Percentiles rank a stretch among this genome's conserved stretches.
These are phyloP conservation scores for Dactylellina sp. DNA, from an alignment of 2,329 filamentous ascomycete species.

Conservation along the genomic window DNA sequence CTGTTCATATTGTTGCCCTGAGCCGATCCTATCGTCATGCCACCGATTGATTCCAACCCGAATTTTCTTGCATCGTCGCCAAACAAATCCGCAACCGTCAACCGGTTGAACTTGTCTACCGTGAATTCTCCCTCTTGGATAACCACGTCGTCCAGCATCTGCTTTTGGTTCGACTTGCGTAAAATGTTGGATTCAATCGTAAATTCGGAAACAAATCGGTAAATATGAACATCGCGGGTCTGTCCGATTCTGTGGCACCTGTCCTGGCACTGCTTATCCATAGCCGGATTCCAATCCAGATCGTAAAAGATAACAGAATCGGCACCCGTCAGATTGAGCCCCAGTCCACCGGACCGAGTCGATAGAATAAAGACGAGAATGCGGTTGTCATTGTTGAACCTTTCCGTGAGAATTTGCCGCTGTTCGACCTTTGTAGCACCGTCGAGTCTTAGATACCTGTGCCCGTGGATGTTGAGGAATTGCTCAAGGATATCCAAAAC, in stretches of 20 bases:
- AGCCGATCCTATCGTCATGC: constrained; percentile 64
- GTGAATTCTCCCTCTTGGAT: constrained; percentile 99
- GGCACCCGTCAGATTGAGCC: constrained; percentile 95
- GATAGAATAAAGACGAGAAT: constrained; percentile 97
- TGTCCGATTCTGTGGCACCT: constrained; percentile 97
- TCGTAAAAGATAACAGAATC: constrained; percentile 99
- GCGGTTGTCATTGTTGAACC: constrained; percentile 93
- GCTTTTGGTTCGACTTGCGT: constrained; percentile 95
- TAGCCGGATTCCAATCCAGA: constrained; percentile 98
- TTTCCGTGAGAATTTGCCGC: constrained; percentile 91
- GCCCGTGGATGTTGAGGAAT: constrained; percentile 96
- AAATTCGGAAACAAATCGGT: constrained; percentile 89
- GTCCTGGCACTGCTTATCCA: constrained; percentile 99
- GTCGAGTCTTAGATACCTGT: constrained; percentile 95
- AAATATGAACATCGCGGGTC: constrained; percentile 97
- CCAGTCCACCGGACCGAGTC: constrained; percentile 90
- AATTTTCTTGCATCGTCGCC: constrained; percentile 68
- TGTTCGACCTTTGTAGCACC: constrained; percentile 97
- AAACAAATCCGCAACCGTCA: constrained; percentile 76
- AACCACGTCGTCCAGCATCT: constrained; percentile 96
- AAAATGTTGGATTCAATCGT: constrained; percentile 99
- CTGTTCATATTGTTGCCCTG: constrained; percentile 74
- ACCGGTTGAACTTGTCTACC: constrained; percentile 91
- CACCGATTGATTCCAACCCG: constrained; percentile 65
- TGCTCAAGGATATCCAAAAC: constrained; percentile 97